phyloP scores from a whole-genome alignment of 352 stramenopile species.

The Globisporangium solare region DNA sequence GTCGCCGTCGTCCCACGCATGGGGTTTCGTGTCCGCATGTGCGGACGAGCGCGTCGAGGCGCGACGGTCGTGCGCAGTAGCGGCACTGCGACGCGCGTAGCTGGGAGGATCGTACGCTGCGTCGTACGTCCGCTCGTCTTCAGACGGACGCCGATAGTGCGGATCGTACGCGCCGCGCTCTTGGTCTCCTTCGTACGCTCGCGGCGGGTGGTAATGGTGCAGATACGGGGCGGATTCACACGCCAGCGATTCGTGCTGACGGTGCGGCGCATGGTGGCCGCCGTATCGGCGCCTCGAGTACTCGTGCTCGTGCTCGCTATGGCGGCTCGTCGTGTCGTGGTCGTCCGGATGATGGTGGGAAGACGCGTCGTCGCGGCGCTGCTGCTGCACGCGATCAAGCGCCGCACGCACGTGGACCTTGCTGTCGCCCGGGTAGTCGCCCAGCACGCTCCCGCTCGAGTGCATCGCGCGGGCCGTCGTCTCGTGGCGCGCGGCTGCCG shows the following conservation, averaged over 20 bases:
- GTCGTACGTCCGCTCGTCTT: background rate
- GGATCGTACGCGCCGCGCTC: background rate
- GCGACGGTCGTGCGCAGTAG: background rate
- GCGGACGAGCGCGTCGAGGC: background rate
- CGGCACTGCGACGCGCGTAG: background rate
- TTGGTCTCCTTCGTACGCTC: background rate
- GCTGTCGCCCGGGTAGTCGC: conserved; percentile 2
- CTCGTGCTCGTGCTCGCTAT: background rate
- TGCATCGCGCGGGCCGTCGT: background rate
- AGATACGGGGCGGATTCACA: background rate
- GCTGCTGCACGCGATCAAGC: conserved; percentile 33
- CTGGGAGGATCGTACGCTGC: background rate
- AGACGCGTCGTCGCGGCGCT: conserved; percentile 10
- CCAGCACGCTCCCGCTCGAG: conserved; percentile 6
- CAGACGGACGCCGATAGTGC: background rate
- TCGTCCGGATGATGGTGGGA: conserved; percentile 7
- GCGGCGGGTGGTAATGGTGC: background rate
- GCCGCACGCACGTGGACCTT: conserved; percentile 33
- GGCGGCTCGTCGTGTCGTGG: background rate
- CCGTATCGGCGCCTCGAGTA: background rate
- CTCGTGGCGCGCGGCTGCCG: background rate
- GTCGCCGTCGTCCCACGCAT: background rate
- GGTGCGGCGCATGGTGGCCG: background rate
- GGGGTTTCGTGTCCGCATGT: background rate
- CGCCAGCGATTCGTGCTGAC: background rate